phyloP scores from a whole-genome alignment of 768 basidiomycete species.

The Chiua virens region DNA sequence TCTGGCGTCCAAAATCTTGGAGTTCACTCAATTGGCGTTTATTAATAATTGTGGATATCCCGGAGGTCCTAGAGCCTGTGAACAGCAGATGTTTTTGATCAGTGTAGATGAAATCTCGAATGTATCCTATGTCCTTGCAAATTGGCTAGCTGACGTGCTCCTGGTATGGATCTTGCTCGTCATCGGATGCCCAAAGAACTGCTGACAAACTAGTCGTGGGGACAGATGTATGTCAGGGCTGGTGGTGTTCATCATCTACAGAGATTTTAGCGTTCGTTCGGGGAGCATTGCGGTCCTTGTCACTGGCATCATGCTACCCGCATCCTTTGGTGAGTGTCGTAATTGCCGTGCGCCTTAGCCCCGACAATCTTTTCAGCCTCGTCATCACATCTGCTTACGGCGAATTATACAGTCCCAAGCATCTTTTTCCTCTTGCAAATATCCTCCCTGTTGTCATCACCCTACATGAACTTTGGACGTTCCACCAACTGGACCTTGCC shows the following conservation, averaged over 20 bases:
- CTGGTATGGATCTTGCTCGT: constrained; percentile 13
- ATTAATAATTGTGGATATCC: constrained; percentile 27
- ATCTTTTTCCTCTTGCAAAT: constrained; percentile 25
- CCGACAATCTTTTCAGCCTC: background rate
- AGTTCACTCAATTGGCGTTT: constrained; percentile 31
- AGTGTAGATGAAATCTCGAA: constrained; percentile 22
- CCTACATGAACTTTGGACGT: constrained; percentile 15
- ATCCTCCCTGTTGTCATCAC: constrained; percentile 27
- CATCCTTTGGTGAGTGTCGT: constrained; percentile 29
- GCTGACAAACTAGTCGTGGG: background rate
- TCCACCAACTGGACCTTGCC: constrained; percentile 27
- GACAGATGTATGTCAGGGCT: no score
- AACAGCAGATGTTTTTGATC: constrained; percentile 30
- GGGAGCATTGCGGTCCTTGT: constrained; percentile 15
- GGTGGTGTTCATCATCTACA: constrained; percentile 32
- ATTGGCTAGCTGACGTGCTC: constrained; percentile 28
- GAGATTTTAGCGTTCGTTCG: constrained; percentile 13
- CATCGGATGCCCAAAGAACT: background rate
- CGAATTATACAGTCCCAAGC: constrained; percentile 19
- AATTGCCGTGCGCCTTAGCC: background rate
- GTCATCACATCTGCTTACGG: background rate
- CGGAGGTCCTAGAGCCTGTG: constrained; percentile 25
- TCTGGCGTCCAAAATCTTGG: constrained; percentile 25
- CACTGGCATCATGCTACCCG: constrained; percentile 24
- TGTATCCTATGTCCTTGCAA: constrained; percentile 27